Evolutionary conservation across 31 red algal species (phyloP), one percentile per base, ranked within the genome.

Genomic region (Odonthalia washingtoniensis): DNA sequence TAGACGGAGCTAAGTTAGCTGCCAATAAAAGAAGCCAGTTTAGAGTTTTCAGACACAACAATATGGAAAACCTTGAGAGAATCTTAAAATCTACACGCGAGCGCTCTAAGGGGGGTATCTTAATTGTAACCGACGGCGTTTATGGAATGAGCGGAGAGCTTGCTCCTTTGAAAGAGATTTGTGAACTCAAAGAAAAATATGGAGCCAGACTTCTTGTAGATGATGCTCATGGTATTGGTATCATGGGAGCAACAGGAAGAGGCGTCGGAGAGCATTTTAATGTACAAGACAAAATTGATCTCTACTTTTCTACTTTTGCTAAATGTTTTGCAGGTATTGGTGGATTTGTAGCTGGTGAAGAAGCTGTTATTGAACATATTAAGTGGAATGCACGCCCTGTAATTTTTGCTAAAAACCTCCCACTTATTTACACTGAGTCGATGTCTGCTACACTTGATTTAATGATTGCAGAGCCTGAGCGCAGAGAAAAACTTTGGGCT

Each of bases 111-210:
- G 72, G 72, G 30, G 72, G 72, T 43, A 76, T 76, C 38, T 38
- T 76, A 43, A 38, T 76, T 39, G 38, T 76, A 28, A 38, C 72
- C 28, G 72, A 76, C 30, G 72, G 72, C 27, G 72, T 76, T 39
- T 76, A 38, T 76, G 72, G 72, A 76, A 76, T 76, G 72, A 34
- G 72, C 28, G 72, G 72, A 76, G 72, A 76, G 32, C 72, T 38
- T 38, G 72, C 32, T 43, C 30, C 30, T 28, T 76, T 76, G 41
- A 76, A 76, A 76, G 72, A 76, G 38, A 76, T 76, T 76, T 40
- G 35, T 76, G 72, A 31, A 38, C 37, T 76, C 27, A 76, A 76
- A 76, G 72, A 76, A 76, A 76, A 76, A 45, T 76, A 76, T 76
- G 28, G 38, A 34, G 30, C 38, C 72, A 76, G 72, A 76, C 37